Percentiles rank a stretch among this genome's conserved stretches.
Evolutionary conservation across 257 asterid genomes (phyloP).

Genomic region (Nyctanthes arbortristis): DNA sequence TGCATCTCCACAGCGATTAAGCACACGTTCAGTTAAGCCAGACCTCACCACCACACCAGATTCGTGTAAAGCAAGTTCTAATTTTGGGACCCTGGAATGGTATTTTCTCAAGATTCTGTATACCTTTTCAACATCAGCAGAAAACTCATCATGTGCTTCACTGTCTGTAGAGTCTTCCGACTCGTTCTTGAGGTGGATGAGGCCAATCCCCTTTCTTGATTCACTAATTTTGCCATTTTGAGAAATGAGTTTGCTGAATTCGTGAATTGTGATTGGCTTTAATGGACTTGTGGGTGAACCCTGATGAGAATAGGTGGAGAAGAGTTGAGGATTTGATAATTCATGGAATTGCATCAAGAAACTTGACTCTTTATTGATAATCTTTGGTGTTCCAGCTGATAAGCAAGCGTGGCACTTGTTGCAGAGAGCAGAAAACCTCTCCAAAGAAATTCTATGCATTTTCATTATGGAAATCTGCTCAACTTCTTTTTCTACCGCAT

Average conservation of each 20-base stretch:
- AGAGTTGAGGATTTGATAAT: constrained; percentile 25
- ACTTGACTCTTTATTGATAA: constrained; percentile 4
- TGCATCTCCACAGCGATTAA: constrained; percentile 92
- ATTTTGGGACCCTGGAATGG: constrained; percentile 76
- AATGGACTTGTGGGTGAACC: constrained; percentile 33
- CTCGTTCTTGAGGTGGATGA: constrained; percentile 48
- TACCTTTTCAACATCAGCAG: constrained; percentile 76
- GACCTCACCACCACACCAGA: constrained; percentile 68
- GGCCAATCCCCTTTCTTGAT: constrained; percentile 39
- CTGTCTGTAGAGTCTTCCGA: constrained; percentile 26
- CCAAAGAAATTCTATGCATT: constrained; percentile 36
- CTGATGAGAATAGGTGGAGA: constrained; percentile 41
- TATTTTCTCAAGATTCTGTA: constrained; percentile 68
- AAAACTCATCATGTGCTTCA: constrained; percentile 58
- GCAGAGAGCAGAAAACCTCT: constrained; percentile 28
- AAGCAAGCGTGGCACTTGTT: constrained; percentile 28
- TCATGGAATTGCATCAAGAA: constrained; percentile 28
- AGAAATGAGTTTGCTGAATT: constrained; percentile 14
- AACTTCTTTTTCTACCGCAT: constrained; percentile 5
- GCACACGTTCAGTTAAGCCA: constrained; percentile 84
- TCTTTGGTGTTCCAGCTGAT: constrained; percentile 12
- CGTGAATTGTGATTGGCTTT: constrained; percentile 8
- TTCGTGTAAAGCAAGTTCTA: constrained; percentile 83
- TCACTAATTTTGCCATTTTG: constrained; percentile 24
- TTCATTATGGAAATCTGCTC: constrained; percentile 13